Evolutionary conservation across 192 early-diverging fungal species (phyloP).

Genomic region (Entrophospora sp.): DNA sequence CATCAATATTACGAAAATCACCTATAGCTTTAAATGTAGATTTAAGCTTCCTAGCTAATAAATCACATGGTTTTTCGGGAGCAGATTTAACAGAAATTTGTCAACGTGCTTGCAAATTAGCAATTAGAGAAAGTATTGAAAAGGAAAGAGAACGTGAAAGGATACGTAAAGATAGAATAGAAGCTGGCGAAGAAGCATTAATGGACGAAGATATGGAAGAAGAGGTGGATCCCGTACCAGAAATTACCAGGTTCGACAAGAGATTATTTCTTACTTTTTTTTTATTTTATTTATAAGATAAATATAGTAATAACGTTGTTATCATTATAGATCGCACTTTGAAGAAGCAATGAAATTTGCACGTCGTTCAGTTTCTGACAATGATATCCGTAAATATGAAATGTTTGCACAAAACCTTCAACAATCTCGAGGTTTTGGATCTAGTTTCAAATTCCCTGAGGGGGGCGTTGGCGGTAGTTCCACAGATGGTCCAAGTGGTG

Average conservation of each 20-base stretch:
- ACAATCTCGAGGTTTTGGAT: conserved; percentile 86
- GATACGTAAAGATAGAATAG: conserved; percentile 56
- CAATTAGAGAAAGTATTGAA: conserved; percentile 94
- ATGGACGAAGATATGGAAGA: conserved; percentile 73
- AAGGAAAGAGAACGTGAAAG: conserved; percentile 69
- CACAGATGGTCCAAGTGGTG: conserved; percentile 17
- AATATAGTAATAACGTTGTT: background rate
- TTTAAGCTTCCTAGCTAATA: conserved; percentile 76
- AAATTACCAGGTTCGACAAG: conserved; percentile 58
- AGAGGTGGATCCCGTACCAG: conserved; percentile 74
- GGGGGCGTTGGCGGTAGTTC: conserved; percentile 41
- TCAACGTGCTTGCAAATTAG: conserved; percentile 94
- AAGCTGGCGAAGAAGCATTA: conserved; percentile 61
- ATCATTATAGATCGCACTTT: conserved; percentile 80
- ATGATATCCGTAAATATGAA: conserved; percentile 97
- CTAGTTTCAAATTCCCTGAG: conserved; percentile 92
- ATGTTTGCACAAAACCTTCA: conserved; percentile 99
- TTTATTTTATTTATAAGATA: background rate
- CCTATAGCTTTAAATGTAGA: conserved; percentile 76
- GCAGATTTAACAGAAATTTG: conserved; percentile 98
- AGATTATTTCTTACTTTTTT: background rate
- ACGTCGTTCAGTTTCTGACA: conserved; percentile 89
- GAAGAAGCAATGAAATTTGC: conserved; percentile 99
- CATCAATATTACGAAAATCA: conserved; percentile 89
- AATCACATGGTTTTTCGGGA: conserved; percentile 91